Percentiles rank a stretch among this genome's conserved stretches.
These are phyloP conservation scores for Heliamphora pulchella DNA, from an alignment of 179 eudicot genomes.

Conservation along the genomic window DNA sequence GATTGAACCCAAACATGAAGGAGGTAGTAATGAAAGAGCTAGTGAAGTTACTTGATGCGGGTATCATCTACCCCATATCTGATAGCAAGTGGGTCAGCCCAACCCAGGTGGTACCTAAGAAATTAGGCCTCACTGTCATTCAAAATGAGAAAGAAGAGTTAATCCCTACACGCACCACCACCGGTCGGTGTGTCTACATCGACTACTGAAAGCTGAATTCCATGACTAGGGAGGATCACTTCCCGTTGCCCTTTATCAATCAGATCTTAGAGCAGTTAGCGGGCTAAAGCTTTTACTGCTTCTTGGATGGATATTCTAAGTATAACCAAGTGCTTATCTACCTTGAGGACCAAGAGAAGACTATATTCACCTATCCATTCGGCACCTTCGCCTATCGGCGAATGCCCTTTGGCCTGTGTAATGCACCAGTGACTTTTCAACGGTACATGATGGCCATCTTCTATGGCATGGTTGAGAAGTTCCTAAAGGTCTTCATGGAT, in stretches of 20 bases:
- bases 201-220: background rate
- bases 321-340: background rate
- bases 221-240: background rate
- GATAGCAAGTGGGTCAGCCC: background rate
- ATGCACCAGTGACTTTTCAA: background rate
- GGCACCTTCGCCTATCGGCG: background rate
- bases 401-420: background rate
- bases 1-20: background rate
- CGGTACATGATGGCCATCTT: conserved; percentile 1
- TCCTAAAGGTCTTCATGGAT: background rate
- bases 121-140: background rate
- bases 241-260: background rate
- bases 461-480: background rate
- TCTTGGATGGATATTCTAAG: background rate
- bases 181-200: background rate
- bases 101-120: background rate
- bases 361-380: background rate
- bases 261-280: too few species aligned
- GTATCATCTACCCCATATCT: too few species aligned
- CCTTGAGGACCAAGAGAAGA: background rate
- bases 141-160: background rate
- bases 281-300: background rate
- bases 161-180: background rate
- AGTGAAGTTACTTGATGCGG: background rate
- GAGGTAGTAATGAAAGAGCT: background rate